Percentiles rank a stretch among this genome's conserved stretches.
Conservation (phyloP, 176 grass and related monocot genomes). For the Zea mays region DNA sequence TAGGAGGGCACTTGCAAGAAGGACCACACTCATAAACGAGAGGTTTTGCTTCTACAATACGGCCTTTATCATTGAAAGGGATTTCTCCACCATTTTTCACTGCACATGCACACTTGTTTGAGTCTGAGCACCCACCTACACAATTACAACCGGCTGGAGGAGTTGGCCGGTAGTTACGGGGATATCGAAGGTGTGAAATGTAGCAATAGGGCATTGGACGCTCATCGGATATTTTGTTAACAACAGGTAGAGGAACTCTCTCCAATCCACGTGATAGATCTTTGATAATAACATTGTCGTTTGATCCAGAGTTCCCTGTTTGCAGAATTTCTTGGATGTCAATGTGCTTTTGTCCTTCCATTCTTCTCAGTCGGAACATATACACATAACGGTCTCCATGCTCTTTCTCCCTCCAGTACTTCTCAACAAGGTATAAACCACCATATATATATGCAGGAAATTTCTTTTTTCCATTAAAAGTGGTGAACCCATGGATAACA, state of each 20-base stretch:
- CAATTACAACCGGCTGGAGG: slow-evolving; percentile 56
- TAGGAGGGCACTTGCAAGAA: slow-evolving; percentile 77
- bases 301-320: slow-evolving; percentile 40
- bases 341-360: slow-evolving; percentile 60
- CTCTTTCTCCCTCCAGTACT: slow-evolving; percentile 66
- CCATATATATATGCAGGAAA: slow-evolving; percentile 62
- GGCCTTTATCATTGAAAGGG: slow-evolving; percentile 65
- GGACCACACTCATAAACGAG: slow-evolving; percentile 86
- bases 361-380: slow-evolving; percentile 69
- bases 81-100: slow-evolving; percentile 77
- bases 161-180: slow-evolving; percentile 34
- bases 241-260: slow-evolving; percentile 69
- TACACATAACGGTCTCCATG: slow-evolving; percentile 45
- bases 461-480: slow-evolving; percentile 48
- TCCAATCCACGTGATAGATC: slow-evolving; percentile 77
- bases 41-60: slow-evolving; percentile 65
- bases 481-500: slow-evolving; percentile 61
- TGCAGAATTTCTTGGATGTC: slow-evolving; percentile 58
- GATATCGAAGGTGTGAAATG: slow-evolving; percentile 52
- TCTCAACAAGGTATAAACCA: slow-evolving; percentile 77
- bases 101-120: slow-evolving; percentile 59
- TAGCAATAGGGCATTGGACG: slow-evolving; percentile 55
- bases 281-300: slow-evolving; percentile 48
- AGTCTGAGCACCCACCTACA: slow-evolving; percentile 65
- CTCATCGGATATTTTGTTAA: slow-evolving; percentile 64